A percentile compares a stretch with the other conserved stretches of the same genome.
Conservation (phyloP, 345 rosid genomes). For the Erodium maritimum region DNA sequence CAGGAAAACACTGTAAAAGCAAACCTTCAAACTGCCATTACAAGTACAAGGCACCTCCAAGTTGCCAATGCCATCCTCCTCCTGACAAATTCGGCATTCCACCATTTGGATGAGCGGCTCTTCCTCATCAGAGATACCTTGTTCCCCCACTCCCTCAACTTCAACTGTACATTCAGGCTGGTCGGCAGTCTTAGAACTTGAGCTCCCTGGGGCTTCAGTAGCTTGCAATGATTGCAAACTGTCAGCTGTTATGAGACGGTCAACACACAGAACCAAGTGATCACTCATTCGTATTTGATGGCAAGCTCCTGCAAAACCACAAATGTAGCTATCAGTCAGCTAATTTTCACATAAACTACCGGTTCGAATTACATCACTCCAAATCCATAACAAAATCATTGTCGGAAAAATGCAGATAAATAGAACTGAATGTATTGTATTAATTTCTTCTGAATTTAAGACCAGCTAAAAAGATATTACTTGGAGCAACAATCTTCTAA, state of each 20-base stretch:
- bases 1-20: background rate
- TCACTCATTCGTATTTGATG: background rate
- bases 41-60: constrained; percentile 27
- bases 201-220: constrained; percentile 5
- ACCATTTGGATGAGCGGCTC: constrained; percentile 20
- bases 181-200: constrained; percentile 12
- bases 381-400: no score
- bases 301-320: background rate
- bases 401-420: no score
- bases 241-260: constrained; percentile 3
- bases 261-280: constrained; percentile 2
- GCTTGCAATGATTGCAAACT: constrained; percentile 1
- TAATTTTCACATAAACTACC: no score
- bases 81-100: constrained; percentile 30
- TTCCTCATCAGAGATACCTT: constrained; percentile 14
- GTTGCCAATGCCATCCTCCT: constrained; percentile 20
- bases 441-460: no score
- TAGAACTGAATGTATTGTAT: no score
- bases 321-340: no score
- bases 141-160: constrained; percentile 12
- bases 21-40: constrained; percentile 28
- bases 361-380: no score
- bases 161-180: constrained; percentile 14
- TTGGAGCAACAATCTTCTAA: no score
- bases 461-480: no score